Evolutionary conservation across 192 early-diverging fungal genomes (phyloP), one percentile per base, ranked within the genome.

Genomic region (Coemansia sp.): DNA sequence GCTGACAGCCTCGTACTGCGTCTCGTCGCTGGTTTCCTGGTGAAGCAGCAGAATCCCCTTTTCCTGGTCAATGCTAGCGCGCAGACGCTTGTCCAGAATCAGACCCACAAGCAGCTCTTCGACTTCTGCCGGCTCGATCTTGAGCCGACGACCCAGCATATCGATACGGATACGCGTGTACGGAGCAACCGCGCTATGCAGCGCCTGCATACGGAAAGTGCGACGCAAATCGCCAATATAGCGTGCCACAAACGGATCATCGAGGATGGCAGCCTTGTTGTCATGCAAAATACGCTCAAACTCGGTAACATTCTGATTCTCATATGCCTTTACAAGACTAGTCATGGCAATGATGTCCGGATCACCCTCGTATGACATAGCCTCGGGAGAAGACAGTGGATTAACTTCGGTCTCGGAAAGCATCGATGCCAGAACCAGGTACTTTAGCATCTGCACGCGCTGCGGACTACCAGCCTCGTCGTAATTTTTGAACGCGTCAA

Each of bases 401-500:
- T 98, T 96, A 84, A 99, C 95, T 69, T 94, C 87, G 17, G 91
- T 95, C 74, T 97, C 93, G 71, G 93, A 95, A 66, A 99, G 83
- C 96, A 99, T 97, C 70, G 95, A 96, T 17, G 97, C 96, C 65
- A 99, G 72, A 0, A 97, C 95, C 39, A 99, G 83, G 78, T 99
- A 95, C 88, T 98, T 97, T 39, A 99, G 85, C 36, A 95, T 94
- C 64, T 91, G 88, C 53, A 99, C 95, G 62, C 97, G 91, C 73
- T 95, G 95, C 17, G 87, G 89, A 70, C 90, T 93, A 48, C 97
- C 97, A 0, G 97, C 95, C 75, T 99, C 97, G 71, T 99, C 96
- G 77, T 96, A 99, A 71, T 96, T 96, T 61, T 95, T 96, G 84
- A 99, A 99, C 5, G 96, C 93, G 61, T 97, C 95, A 78, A 98